Evolutionary conservation across 306 rosid genomes (phyloP), one percentile per base, ranked within the genome.

Genomic region (Sophora flavescens): DNA sequence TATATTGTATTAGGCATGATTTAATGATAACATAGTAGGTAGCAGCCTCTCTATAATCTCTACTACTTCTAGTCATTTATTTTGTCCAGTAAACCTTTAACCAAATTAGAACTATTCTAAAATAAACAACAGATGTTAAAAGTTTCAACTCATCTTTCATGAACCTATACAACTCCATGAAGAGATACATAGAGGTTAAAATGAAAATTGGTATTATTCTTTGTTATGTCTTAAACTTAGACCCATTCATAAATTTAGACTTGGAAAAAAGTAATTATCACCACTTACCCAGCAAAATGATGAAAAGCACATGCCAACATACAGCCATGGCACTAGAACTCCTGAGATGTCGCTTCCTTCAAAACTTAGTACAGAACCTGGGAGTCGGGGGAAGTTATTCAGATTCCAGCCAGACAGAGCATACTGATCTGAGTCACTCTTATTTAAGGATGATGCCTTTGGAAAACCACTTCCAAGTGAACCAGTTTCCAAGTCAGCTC

Each of bases 221-320:
- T 59, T 38, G 66, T 38, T 59, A 32, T 22, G 32, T 48, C 66
- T 57, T 26, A 51, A 36, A 74, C 36, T 66, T 72, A 9, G 3
- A 54, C 64, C 47, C 17, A n/a, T 44, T 50, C 8, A 60, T 65
- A 54, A 47, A 67, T 16, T 65, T 54, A 47, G 33, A 83, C 13
- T 7, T 28, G 50, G 59, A 35, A 44, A 70, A 68, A 74, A n/a
- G 18, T 60, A 16, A 41, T 48, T 81, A 54, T 22, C 66, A 50
- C 15, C n/a, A 87, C 97, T 36, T 92, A 95, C 99, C 99, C 99
- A 95, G 83, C 99, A 95, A 88, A 95, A 92, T 15, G 99, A 91
- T 16, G 99, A 95, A 88, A 95, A 92, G 82, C 97, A 95, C 99
- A 95, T 95, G 78, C 99, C 99, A 64, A 95, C 87, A 58, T 95